These are phyloP conservation scores for Aspergillus candidus DNA, from an alignment of 2,329 filamentous ascomycete species.

Conservation along the genomic window DNA sequence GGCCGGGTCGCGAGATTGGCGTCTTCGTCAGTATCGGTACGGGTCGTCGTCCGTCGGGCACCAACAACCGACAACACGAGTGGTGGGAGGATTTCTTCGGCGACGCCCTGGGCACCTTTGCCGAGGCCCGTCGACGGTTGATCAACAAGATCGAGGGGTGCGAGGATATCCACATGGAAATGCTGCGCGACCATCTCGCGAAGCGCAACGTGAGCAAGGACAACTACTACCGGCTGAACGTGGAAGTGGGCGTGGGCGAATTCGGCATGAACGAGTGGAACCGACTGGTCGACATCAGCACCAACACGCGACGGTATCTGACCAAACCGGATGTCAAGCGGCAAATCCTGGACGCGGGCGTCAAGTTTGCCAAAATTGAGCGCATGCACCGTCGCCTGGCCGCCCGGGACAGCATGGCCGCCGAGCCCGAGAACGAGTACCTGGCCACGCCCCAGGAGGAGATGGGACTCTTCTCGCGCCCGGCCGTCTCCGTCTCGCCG, in stretches of 20 bases:
- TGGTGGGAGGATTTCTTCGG: conserved; percentile 89
- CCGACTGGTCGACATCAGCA: conserved; percentile 89
- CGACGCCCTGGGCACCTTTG: conserved; percentile 72
- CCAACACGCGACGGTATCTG: conserved; percentile 79
- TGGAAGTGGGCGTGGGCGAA: conserved; percentile 90
- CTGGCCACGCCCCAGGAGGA: conserved; percentile 26
- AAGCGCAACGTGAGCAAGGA: conserved; percentile 77
- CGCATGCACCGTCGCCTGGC: conserved; percentile 66
- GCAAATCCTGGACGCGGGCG: conserved; percentile 69
- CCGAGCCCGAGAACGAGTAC: conserved; percentile 30
- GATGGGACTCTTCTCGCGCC: conserved; percentile 14
- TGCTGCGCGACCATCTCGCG: conserved; percentile 71
- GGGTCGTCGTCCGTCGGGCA: conserved; percentile 70
- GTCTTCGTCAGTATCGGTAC: conserved; percentile 94
- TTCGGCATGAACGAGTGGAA: conserved; percentile 99
- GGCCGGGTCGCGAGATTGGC: conserved; percentile 87
- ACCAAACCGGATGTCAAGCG: conserved; percentile 64
- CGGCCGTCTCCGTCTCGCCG: conserved; percentile 18
- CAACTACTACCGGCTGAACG: conserved; percentile 94
- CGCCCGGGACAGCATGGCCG: conserved; percentile 20
- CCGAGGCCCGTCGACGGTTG: conserved; percentile 76
- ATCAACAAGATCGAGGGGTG: conserved; percentile 94
- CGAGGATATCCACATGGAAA: conserved; percentile 80
- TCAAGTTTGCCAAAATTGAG: conserved; percentile 77
- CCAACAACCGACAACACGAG: conserved; percentile 61